Base-by-base conservation (phyloP, 495 filamentous ascomycete genomes). In the Podospora pseudocomata region DNA sequence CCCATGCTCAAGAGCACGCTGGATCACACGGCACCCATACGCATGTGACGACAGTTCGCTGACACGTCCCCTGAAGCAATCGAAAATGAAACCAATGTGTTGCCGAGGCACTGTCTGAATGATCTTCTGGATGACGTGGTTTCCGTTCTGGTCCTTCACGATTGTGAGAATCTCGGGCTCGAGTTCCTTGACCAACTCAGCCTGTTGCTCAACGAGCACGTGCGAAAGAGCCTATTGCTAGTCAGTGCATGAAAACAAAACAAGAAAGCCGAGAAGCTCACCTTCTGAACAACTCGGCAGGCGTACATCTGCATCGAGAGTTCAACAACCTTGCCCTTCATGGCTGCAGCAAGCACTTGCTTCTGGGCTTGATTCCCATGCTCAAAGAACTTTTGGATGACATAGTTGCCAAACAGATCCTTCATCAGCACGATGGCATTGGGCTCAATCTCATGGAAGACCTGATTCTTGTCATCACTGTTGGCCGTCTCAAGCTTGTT, bases 331-430 rank as follows among this genome's bases (percentile, higher is more conserved):
- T 93, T 91, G 0, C 88, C 88, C 73, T 91, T 92, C 93, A 99
- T 97, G 71, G 89, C 85, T 63, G 87, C 87, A 4, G 92, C 94
- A 56, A 99, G 76, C 2, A 90, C 84, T 77, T 90, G 93, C 80
- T 99, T 99, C 77, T 98, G 96, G 6, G 87, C 84, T 76, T 97
- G 94, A 70, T 93, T 96, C 34, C 96, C 96, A 74, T 98, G 93
- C 79, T 98, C 94, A 71, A 97, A 98, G 69, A 98, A 88, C 76
- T 97, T 98, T 73, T 99, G 95, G 26, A 98, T 95, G 49, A 99
- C 95, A 74, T 98, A 99, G 78, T 99, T 99, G 19, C 95, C 95
- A 75, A 97, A 98, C 16, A 97, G 90, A 75, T 98, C 96, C 13
- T 90, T 94, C 93, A 97, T 97, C 56, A 98, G 81, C 75, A 94